Evolutionary conservation across 306 rosid species (phyloP).

Genomic region (Castanea mollissima): DNA sequence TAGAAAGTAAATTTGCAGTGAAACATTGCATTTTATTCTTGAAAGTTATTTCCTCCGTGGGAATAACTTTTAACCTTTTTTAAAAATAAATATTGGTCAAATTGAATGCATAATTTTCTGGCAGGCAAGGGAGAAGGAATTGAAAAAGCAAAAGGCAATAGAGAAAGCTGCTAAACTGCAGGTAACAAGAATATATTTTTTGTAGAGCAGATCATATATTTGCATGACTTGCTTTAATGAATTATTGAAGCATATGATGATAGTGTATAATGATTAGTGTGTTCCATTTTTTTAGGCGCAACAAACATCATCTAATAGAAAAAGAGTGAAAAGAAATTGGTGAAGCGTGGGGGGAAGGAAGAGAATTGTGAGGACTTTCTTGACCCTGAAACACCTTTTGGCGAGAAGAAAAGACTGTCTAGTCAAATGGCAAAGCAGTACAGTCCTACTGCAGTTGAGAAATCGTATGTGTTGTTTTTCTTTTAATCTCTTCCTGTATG

Average conservation of each 20-base stretch:
- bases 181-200: conserved; percentile 30
- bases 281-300: conserved; percentile 47
- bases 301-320: conserved; percentile 51
- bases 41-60: neutral
- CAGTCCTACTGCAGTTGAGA: conserved; percentile 75
- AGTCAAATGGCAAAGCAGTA: conserved; percentile 78
- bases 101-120: neutral
- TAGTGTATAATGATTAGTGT: neutral
- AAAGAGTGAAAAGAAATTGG: conserved; percentile 73
- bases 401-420: conserved; percentile 71
- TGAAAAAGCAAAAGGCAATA: conserved; percentile 67
- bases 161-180: conserved; percentile 78
- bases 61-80: neutral
- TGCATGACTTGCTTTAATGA: neutral
- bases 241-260: neutral
- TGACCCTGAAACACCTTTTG: conserved; percentile 73
- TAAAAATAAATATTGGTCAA: neutral
- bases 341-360: conserved; percentile 57
- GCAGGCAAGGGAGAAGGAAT: conserved; percentile 90
- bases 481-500: neutral
- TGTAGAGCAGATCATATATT: conserved; percentile 1
- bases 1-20: neutral
- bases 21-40: neutral
- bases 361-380: conserved; percentile 68
- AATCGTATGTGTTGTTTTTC: conserved; percentile 55